Evolutionary conservation across 352 stramenopile species (phyloP).

Genomic region (Achlya hypogyna): DNA sequence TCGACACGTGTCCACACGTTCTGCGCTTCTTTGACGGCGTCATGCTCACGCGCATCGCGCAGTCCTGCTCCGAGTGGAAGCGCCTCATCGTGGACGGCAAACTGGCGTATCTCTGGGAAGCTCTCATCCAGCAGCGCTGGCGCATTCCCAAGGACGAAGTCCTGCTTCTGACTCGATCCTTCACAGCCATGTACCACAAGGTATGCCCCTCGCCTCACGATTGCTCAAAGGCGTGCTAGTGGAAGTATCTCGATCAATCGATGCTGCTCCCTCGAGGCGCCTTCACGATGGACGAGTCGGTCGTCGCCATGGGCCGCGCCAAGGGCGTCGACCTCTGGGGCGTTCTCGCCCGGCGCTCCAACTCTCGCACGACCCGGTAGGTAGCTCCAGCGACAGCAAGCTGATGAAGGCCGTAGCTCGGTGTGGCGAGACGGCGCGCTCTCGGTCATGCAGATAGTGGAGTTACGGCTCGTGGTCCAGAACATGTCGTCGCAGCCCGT

Average conservation of each 20-base stretch:
- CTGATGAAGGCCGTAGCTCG: background rate
- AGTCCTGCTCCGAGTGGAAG: constrained; percentile 1
- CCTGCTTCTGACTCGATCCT: background rate
- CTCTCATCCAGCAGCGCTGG: background rate
- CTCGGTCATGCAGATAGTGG: constrained; percentile 15
- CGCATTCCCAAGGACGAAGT: background rate
- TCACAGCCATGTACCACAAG: constrained; percentile 3
- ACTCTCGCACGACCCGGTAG: constrained; percentile 13
- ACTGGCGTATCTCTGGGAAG: constrained; percentile 10
- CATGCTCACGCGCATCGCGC: background rate
- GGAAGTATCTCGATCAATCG: background rate
- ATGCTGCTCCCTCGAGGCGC: background rate
- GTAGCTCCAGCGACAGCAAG: background rate
- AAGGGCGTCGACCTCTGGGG: constrained; percentile 1
- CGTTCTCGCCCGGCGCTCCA: constrained; percentile 5
- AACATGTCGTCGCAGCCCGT: constrained; percentile 6
- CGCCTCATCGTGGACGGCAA: background rate
- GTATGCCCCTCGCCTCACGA: too few species aligned
- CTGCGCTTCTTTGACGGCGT: background rate
- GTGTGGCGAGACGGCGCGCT: constrained; percentile 17
- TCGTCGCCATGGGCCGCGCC: constrained; percentile 4
- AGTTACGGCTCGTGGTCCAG: constrained; percentile 12
- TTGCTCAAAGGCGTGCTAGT: too few species aligned
- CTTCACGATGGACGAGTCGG: background rate
- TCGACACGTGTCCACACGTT: constrained; percentile 6